Evolutionary conservation across 352 stramenopile genomes (phyloP).

Genomic region (Phytophthora constricta): DNA sequence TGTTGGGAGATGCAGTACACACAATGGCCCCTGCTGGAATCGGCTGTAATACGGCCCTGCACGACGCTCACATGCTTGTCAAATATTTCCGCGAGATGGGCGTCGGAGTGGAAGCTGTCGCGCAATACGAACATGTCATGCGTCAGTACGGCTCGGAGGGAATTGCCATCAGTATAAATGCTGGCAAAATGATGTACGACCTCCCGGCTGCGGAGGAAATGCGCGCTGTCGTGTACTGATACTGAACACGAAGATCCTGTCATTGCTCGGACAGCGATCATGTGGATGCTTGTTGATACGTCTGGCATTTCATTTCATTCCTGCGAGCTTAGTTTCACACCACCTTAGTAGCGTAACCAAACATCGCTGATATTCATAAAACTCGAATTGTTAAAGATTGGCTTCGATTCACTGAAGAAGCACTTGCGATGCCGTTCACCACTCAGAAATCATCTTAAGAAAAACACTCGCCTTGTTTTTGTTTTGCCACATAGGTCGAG

Average conservation of each 20-base stretch:
- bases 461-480: too few relatives aligned
- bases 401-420: too few relatives aligned
- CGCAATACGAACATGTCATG: conserved; percentile 61
- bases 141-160: conserved; percentile 49
- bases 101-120: conserved; percentile 57
- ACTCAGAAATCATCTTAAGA: too few relatives aligned
- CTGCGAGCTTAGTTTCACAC: too few relatives aligned
- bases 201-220: conserved; percentile 55
- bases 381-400: too few relatives aligned
- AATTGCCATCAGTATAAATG: conserved; percentile 50
- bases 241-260: neutral
- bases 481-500: too few relatives aligned
- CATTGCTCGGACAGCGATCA: neutral
- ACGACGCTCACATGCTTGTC: conserved; percentile 58
- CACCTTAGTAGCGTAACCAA: too few relatives aligned
- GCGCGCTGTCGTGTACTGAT: conserved; percentile 45
- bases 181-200: conserved; percentile 56
- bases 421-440: too few relatives aligned
- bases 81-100: conserved; percentile 50
- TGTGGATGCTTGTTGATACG: too few relatives aligned
- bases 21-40: conserved; percentile 68
- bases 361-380: too few relatives aligned
- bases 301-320: too few relatives aligned
- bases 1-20: conserved; percentile 69
- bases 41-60: conserved; percentile 59